Base-by-base conservation (phyloP, 768 basidiomycete species). In the Scleroderma bovista region DNA sequence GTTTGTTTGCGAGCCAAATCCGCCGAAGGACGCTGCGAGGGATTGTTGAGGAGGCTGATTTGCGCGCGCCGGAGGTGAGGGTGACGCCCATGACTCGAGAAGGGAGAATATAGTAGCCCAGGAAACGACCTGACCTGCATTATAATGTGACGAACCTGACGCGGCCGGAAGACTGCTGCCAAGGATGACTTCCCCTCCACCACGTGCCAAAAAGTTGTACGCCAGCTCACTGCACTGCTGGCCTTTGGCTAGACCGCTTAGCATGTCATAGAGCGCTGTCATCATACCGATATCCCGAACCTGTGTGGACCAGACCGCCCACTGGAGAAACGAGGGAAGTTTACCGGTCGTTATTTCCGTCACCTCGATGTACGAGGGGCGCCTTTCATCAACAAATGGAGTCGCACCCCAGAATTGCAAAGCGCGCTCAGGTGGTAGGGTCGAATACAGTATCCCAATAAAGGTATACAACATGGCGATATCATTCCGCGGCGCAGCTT, bases 301-400 rank as follows among this genome's bases (percentile, higher is more conserved):
- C 49, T 90, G 83, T 1, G 88, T 88, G 1, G 86, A 87, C 86
- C 86, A 88, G 9, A 89, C 81, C 1, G 89, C 89, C 93, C 92
- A 95, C 51, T 91, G 88, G 43, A 95, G 69, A 64, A 95, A 94
- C 2, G 82, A 76, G 1, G 83, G 80, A 0, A 90, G 72, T 51
- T 83, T 78, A 2, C 79, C 82, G 22, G 77, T 67, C 2, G 75
- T 79, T n/a, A 76, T 72, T 57, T 91, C 88, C 1, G 77, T 58
- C 32, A 69, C 66, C 55, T 88, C 82, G 52, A 81, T 62, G 58
- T 86, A 86, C 3, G 78, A 70, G 12, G 72, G 62, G 23, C 67
- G 68, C 12, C 68, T 67, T 0, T 66, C 47, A 6, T 77, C 76
- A 34, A 61, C 61, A 3, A 71, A 71, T 3, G 76, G 77, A 0